Evolutionary conservation across 805 yeast species (phyloP).

Genomic region (Isabelozyma rhagii): DNA sequence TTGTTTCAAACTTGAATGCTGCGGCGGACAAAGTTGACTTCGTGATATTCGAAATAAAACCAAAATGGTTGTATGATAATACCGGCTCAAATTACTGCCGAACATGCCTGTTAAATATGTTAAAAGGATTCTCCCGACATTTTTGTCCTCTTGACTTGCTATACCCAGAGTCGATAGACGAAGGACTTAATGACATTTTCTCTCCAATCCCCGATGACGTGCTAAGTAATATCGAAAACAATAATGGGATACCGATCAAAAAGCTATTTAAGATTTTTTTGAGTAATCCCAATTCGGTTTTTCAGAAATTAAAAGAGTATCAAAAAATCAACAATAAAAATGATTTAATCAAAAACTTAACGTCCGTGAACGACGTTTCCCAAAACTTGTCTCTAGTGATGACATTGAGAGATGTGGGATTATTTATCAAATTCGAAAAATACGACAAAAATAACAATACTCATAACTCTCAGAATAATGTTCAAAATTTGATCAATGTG

Average conservation of each 20-base stretch:
- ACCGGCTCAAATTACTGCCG: conserved; percentile 46
- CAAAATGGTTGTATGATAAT: conserved; percentile 57
- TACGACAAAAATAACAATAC: conserved; percentile 21
- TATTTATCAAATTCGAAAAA: conserved; percentile 41
- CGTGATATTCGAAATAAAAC: conserved; percentile 50
- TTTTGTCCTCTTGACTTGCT: conserved; percentile 50
- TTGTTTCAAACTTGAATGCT: background rate
- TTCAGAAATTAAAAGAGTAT: conserved; percentile 30
- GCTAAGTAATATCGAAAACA: conserved; percentile 13
- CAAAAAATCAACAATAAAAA: conserved; percentile 31
- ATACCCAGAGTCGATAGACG: conserved; percentile 23
- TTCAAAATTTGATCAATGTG: conserved; percentile 19
- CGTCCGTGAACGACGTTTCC: conserved; percentile 36
- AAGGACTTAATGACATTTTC: conserved; percentile 34
- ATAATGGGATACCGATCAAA: conserved; percentile 30
- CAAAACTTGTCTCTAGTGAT: conserved; percentile 41
- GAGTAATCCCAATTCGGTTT: conserved; percentile 23
- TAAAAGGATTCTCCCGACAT: conserved; percentile 28
- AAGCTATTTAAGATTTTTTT: conserved; percentile 32
- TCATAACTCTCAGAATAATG: conserved; percentile 29
- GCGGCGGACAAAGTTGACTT: conserved; percentile 5
- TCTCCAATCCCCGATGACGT: conserved; percentile 15
- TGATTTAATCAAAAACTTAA: conserved; percentile 27
- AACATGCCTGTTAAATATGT: conserved; percentile 51
- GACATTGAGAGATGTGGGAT: conserved; percentile 58